Evolutionary conservation across 495 filamentous ascomycete genomes (phyloP), one percentile per base, ranked within the genome.

Genomic region (Chaetomium tenue): DNA sequence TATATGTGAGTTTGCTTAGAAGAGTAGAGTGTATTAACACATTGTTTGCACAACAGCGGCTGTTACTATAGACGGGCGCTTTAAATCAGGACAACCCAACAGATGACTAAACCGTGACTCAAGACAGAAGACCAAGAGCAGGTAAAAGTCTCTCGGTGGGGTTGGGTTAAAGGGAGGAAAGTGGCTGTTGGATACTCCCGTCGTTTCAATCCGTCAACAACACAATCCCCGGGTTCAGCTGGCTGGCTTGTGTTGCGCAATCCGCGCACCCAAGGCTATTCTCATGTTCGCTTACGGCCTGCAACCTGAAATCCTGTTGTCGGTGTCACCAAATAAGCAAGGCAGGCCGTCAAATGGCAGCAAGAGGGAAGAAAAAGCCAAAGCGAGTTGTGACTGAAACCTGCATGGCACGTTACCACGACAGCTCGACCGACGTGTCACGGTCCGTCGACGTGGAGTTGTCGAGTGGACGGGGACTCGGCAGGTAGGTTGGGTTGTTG

Each of bases 331-430:
- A 37, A 6, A 18, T 2, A 15, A 44, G 40, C 13, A 44, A 44
- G 13, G n/a, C 44, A n/a, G n/a, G 2, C 44, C 44, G 5, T 47
- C 20, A 6, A 22, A 22, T 3, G 16, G 44, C 33, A 37, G 46
- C 46, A 22, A 23, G 46, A 1, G 46, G 46, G 9, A 15, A 16
- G 15, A 47, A 50, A 50, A 23, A 20, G n/a, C 46, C 23, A 3
- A 47, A 11, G 8, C n/a, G 46, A 23, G 18, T 20, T 3, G 16
- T 12, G 46, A 20, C 46, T 50, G 46, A n/a, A 50, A n/a, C 52
- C 63, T 61, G 67, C 64, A 70, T 70, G 68, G 22, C 60, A 71
- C 69, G 66, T 71, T 71, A 68, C 69, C 48, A 61, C 61, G 22
- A 51, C 52, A 20, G 25, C 46, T 23, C 11, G 52, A 51, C 15